Conservation (phyloP, 345 rosid species). For the Pelargonium nanum region DNA sequence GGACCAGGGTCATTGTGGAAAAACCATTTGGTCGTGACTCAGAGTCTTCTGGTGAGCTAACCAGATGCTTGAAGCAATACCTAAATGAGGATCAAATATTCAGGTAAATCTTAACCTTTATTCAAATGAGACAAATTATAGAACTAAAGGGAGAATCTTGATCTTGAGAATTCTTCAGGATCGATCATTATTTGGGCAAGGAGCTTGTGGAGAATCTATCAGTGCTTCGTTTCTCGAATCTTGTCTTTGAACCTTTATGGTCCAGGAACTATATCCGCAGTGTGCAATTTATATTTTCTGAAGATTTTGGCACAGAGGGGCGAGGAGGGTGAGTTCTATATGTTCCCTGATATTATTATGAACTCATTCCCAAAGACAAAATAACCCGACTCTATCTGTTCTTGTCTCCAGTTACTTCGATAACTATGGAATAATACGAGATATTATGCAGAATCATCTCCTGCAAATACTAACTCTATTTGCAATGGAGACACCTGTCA, state of each 20-base stretch:
- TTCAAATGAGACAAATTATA: not conserved
- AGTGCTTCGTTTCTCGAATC: constrained; percentile 91
- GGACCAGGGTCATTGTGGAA: constrained; percentile 90
- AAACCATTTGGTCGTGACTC: constrained; percentile 93
- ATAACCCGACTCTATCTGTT: not conserved
- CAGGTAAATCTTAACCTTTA: constrained; percentile 39
- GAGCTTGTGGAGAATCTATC: constrained; percentile 93
- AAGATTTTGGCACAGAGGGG: constrained; percentile 96
- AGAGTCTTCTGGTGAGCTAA: constrained; percentile 62
- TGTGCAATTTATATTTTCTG: constrained; percentile 83
- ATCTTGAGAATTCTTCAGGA: constrained; percentile 32
- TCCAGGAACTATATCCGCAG: constrained; percentile 74
- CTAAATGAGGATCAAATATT: constrained; percentile 78
- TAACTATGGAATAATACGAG: constrained; percentile 78
- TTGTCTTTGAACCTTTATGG: constrained; percentile 87
- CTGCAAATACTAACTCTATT: constrained; percentile 81
- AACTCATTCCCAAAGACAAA: not conserved
- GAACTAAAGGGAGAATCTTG: not conserved
- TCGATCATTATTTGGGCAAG: constrained; percentile 87
- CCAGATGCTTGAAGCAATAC: constrained; percentile 68
- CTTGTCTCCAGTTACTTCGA: constrained; percentile 53
- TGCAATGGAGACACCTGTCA: constrained; percentile 98
- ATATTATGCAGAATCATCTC: constrained; percentile 93
- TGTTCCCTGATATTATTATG: not conserved
- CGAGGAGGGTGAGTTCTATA: constrained; percentile 62